Conservation (phyloP, 306 rosid genomes). For the Castanospermum australe region DNA sequence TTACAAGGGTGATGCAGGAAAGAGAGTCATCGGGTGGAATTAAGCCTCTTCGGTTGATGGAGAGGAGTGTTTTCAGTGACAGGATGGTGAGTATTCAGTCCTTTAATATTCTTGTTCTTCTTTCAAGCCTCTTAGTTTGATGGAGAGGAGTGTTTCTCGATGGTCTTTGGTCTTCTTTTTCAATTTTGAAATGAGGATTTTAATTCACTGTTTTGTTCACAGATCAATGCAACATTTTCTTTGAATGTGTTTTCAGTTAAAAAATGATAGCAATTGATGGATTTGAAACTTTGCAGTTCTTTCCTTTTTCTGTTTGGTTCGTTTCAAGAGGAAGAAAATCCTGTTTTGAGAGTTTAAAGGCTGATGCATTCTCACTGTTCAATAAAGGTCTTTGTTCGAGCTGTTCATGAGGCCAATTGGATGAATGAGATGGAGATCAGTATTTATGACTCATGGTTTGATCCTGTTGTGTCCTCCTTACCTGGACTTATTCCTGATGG, state of each 20-base stretch:
- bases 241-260: background rate
- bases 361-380: constrained; percentile 39
- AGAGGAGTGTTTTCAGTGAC: constrained; percentile 98
- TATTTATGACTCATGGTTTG: constrained; percentile 98
- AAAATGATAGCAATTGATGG: constrained; percentile 27
- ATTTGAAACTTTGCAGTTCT: constrained; percentile 26
- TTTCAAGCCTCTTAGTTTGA: no score
- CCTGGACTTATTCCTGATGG: constrained; percentile 97
- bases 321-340: constrained; percentile 29
- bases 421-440: constrained; percentile 99
- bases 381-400: constrained; percentile 86
- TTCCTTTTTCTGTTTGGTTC: constrained; percentile 29
- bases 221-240: background rate
- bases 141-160: no score
- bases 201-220: background rate
- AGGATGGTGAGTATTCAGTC: constrained; percentile 69
- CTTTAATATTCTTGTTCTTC: no score
- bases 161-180: background rate
- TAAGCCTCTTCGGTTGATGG: constrained; percentile 97
- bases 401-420: constrained; percentile 99
- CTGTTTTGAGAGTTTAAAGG: constrained; percentile 27
- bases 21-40: constrained; percentile 89
- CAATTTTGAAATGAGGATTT: background rate
- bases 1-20: constrained; percentile 97
- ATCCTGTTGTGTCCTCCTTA: constrained; percentile 92